phyloP scores from a whole-genome alignment of 83 land plant species.

The Picea abies region DNA sequence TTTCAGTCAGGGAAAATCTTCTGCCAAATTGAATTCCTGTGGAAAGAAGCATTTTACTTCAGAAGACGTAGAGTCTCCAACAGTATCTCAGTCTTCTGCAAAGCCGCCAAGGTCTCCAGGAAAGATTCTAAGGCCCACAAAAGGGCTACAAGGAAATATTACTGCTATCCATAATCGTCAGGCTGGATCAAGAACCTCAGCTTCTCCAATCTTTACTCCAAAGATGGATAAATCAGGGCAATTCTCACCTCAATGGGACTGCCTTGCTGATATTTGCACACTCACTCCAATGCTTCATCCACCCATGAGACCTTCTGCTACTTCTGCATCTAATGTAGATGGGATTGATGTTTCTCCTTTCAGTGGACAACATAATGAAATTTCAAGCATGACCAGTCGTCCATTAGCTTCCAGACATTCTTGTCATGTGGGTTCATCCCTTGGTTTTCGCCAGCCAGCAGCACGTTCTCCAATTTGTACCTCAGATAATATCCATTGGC shows the following conservation, averaged over 20 bases:
- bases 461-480: constrained; percentile 13
- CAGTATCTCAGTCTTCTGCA: constrained; percentile 29
- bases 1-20: constrained; percentile 40
- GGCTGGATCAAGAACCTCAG: constrained; percentile 16
- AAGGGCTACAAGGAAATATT: constrained; percentile 8
- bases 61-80: constrained; percentile 44
- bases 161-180: constrained; percentile 6
- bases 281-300: constrained; percentile 35
- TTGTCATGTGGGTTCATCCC: constrained; percentile 9
- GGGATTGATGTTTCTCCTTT: constrained; percentile 32
- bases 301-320: constrained; percentile 21
- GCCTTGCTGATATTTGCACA: constrained; percentile 36
- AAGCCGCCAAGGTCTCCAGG: constrained; percentile 42
- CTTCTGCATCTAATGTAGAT: constrained; percentile 27
- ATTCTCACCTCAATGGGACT: constrained; percentile 53
- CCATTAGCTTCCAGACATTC: constrained; percentile 7
- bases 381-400: constrained; percentile 3
- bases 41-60: constrained; percentile 34
- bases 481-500: constrained; percentile 8
- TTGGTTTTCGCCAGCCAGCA: constrained; percentile 5
- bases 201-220: constrained; percentile 15
- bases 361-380: constrained; percentile 27
- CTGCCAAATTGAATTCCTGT: constrained; percentile 20
- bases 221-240: constrained; percentile 34
- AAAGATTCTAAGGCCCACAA: background rate